Conservation (phyloP, 2,329 filamentous ascomycete species). For the Stylonectria norvegica region DNA sequence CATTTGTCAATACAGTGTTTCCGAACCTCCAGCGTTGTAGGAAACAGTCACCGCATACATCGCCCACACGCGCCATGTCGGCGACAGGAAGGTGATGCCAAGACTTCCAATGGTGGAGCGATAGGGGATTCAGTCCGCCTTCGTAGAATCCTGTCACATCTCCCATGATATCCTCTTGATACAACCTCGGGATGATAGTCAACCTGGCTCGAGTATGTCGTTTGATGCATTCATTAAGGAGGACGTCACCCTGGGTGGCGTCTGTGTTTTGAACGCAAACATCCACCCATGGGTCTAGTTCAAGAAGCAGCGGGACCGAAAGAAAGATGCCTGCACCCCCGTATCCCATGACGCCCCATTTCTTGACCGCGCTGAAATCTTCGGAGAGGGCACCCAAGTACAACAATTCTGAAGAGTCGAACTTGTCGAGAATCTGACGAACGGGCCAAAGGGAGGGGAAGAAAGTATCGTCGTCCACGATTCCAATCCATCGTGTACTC, state of each 20-base stretch:
- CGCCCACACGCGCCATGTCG: slow-evolving; percentile 42
- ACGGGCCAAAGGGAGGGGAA: slow-evolving; percentile 51
- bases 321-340: slow-evolving; percentile 58
- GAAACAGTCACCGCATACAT: slow-evolving; percentile 53
- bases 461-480: slow-evolving; percentile 61
- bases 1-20: slow-evolving; percentile 50
- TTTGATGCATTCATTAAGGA: slow-evolving; percentile 53
- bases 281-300: slow-evolving; percentile 43
- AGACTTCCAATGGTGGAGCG: slow-evolving; percentile 58
- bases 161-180: slow-evolving; percentile 51
- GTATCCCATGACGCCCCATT: slow-evolving; percentile 54
- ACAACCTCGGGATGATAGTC: slow-evolving; percentile 49
- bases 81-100: slow-evolving; percentile 49
- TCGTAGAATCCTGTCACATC: slow-evolving; percentile 58
- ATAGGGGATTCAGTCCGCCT: slow-evolving; percentile 46
- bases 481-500: slow-evolving; percentile 49
- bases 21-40: slow-evolving; percentile 50
- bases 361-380: slow-evolving; percentile 44
- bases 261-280: slow-evolving; percentile 37
- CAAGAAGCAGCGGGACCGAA: slow-evolving; percentile 46
- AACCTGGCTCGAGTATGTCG: slow-evolving; percentile 48
- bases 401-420: slow-evolving; percentile 44
- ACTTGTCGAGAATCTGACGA: slow-evolving; percentile 39
- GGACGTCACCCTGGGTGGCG: slow-evolving; percentile 43
- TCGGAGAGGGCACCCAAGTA: slow-evolving; percentile 57